Base-by-base conservation (phyloP, 768 basidiomycete genomes). In the Dendrothele bispora region DNA sequence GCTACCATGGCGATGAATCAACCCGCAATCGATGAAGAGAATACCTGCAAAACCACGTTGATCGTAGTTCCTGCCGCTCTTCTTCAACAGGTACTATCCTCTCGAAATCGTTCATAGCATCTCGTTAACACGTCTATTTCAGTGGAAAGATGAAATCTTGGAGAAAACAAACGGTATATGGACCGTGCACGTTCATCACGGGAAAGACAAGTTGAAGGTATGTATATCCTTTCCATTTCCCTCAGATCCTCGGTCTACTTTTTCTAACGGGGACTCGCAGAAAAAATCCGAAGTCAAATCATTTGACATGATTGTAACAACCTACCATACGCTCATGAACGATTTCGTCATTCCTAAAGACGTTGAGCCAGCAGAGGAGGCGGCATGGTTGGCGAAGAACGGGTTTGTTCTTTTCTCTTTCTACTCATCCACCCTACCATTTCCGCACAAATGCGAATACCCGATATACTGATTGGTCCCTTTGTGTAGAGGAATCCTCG, bases 31-130 rank as follows among this genome's bases (percentile, higher is more conserved):
- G 68, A 78, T 24, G 77, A 79, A 15, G 63, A 71, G 52, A 18
- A 36, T 67, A 24, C 27, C 15, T 53, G 57, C 45, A 74, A 74
- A 38, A 80, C 80, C 1, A 91, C 84, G 7, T 77, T 91, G 2
- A 77, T 92, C 44, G 77, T 92, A 17, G 88, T 88, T 2, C 88
- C 87, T 1, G 79, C 87, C 0, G 88, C 88, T 5, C 72, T 93
- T 25, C 70, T 91, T 12, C 72, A 79, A 30, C 89, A 91, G 70
- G 84, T 79, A 50, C 34, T 43, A 15, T 46, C 2, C 34, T 8
- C 8, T 29, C 21, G n/a, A 14, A 18, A 11, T 28, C 5, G 20
- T 26, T 8, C 43, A 4, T 38, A 39, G n/a, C n/a, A n/a, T 11
- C 17, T 21, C 48, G 6, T 25, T 24, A 12, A 45, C 36, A 28